Base-by-base conservation (phyloP, 257 asterid genomes). In the Dorcoceras hygrometricum region DNA sequence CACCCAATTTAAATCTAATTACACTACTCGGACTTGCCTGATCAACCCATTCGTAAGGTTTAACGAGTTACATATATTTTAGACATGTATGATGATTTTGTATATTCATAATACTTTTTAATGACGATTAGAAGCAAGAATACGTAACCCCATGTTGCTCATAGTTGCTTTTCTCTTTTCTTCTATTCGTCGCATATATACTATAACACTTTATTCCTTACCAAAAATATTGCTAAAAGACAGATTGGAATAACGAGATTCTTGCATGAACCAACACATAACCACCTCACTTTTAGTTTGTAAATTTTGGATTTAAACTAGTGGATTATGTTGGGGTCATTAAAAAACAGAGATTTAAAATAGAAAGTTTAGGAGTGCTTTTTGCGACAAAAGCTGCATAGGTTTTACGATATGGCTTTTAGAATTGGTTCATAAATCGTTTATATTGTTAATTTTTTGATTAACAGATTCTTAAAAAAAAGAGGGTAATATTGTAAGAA, bases 81-180 rank as follows among this genome's bases (percentile, higher is more conserved):
- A n/a, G n/a, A n/a, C n/a, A n/a, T n/a, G n/a, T n/a, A n/a, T n/a
- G n/a, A n/a, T n/a, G n/a, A n/a, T n/a, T n/a, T n/a, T n/a, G n/a
- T n/a, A n/a, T n/a, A n/a, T n/a, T n/a, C n/a, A n/a, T n/a, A n/a
- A n/a, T 9, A 9, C 4, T 36, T 36, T 36, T 36, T 36, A 36
- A 18, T 2, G 66, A 8, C 2, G 24, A 19, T 53, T 26, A 62
- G 63, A 36, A 77, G 53, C n/a, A 39, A 58, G 29, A 64, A 36
- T 54, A 73, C 79, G 80, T 63, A 80, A 83, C 31, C 32, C 85
- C 84, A 84, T 77, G 85, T 79, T 79, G 83, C 22, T 46, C 36
- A 83, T 75, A 82, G 81, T 75, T 71, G 71, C 71, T 81, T 84
- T 80, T 71, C 23, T 69, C 70, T 59, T 79, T 79, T 72, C 65